Conservation (phyloP, 1,139 yeast genomes). For the Hyphopichia wangnamkhiaoensis region DNA sequence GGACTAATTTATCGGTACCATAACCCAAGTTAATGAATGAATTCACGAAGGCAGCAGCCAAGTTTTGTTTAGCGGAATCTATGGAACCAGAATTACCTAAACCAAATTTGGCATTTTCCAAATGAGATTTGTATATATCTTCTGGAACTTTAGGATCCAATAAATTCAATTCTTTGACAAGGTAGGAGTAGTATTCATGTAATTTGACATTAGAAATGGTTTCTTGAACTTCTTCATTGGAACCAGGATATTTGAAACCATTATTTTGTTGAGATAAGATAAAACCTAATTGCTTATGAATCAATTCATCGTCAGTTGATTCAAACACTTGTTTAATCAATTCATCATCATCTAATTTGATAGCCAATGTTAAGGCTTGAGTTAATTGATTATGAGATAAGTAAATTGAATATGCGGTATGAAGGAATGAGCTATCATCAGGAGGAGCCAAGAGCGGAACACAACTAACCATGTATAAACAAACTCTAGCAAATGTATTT, state of each 20-base stretch:
- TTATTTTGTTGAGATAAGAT: constrained; percentile 87
- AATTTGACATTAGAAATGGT: constrained; percentile 79
- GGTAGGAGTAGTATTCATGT: constrained; percentile 76
- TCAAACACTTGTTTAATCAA: constrained; percentile 79
- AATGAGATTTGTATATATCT: constrained; percentile 88
- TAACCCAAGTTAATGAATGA: constrained; percentile 90
- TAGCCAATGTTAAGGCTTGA: constrained; percentile 87
- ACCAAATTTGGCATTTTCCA: constrained; percentile 68
- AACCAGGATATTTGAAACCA: constrained; percentile 64
- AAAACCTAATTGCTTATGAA: constrained; percentile 90
- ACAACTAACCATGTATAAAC: constrained; percentile 92
- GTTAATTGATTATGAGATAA: constrained; percentile 77
- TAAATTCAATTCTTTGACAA: constrained; percentile 84
- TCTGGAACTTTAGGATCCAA: constrained; percentile 92
- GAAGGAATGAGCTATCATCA: constrained; percentile 81
- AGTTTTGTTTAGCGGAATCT: constrained; percentile 92
- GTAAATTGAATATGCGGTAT: constrained; percentile 90
- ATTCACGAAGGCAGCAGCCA: constrained; percentile 94
- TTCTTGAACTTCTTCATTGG: constrained; percentile 78
- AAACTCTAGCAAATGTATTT: constrained; percentile 82
- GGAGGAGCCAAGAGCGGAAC: constrained; percentile 96
- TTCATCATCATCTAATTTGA: constrained; percentile 80
- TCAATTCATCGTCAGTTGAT: constrained; percentile 65
- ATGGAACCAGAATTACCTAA: constrained; percentile 63
- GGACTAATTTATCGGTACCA: constrained; percentile 79